Evolutionary conservation across 345 rosid species (phyloP), one percentile per base, ranked within the genome.

Genomic region (Kandelia obovata): DNA sequence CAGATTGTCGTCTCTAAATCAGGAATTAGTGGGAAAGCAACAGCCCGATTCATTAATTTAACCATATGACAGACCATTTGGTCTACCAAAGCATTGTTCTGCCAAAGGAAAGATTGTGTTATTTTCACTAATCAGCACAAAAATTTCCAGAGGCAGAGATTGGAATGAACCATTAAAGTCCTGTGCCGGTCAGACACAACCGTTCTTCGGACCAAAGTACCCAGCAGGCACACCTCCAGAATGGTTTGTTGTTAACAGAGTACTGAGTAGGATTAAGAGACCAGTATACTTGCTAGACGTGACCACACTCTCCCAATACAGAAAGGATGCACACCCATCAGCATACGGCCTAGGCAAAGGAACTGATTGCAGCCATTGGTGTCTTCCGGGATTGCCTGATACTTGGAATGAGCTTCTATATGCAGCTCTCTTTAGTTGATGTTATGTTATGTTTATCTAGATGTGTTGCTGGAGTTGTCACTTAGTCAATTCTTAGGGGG

Each of bases 331-430:
- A 0, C 99, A 95, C 64, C 99, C 99, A 1, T 77, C 88, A 0
- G 71, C 67, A 0, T 90, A 86, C 65, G 69, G 89, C 26, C 86
- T 84, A 16, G 55, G 67, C 20, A 60, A 64, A 8, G 80, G 77
- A 16, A 69, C 64, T 1, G 98, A 93, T 21, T 93, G 98, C 59
- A 85, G 89, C 89, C 98, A 94, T 71, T 91, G 97, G 99, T 95
- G 99, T 74, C 82, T 95, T 39, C 97, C 97, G 47, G 99, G 99
- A 8, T 75, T 95, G 79, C 99, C 99, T 3, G 99, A 92, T 68
- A 82, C 94, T 43, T 95, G 97, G 99, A 95, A 90, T 75, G 75
- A 75, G 65, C 89, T 92, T 65, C 70, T 95, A 10, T 95, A 85
- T 74, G 83, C 86, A 19, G 63, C 85, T 66, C 79, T 80, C 55